A percentile compares a stretch with the other conserved stretches of the same genome.
phyloP scores from a whole-genome alignment of 352 stramenopile species.

The Phytopythium cucurbitacearum region DNA sequence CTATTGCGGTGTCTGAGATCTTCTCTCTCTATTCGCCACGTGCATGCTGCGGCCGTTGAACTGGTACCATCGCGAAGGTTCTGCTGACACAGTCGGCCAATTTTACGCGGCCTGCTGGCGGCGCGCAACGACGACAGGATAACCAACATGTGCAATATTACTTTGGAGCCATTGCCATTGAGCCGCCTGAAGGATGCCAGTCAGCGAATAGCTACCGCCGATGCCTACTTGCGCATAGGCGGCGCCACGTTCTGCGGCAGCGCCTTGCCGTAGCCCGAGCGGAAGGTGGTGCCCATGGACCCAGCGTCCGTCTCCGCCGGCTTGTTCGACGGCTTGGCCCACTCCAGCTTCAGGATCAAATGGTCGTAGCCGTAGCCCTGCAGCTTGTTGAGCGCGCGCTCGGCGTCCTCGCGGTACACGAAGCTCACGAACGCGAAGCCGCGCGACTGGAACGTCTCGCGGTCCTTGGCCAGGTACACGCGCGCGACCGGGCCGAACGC shows the following conservation, averaged over 20 bases:
- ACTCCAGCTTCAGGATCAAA: slow-evolving; percentile 99
- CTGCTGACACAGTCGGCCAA: too few relatives aligned
- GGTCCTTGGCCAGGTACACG: slow-evolving; percentile 98
- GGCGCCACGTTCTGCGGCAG: slow-evolving; percentile 82
- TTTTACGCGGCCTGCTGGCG: too few relatives aligned
- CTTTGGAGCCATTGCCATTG: background rate
- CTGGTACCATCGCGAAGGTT: too few relatives aligned
- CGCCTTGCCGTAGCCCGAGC: slow-evolving; percentile 86
- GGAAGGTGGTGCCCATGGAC: slow-evolving; percentile 85
- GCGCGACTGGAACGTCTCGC: slow-evolving; percentile 95
- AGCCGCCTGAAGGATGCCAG: too few relatives aligned
- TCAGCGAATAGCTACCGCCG: too few relatives aligned
- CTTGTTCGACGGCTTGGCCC: slow-evolving; percentile 96
- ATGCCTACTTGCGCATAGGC: slow-evolving; percentile 66
- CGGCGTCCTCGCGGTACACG: slow-evolving; percentile 94
- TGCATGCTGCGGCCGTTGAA: too few relatives aligned
- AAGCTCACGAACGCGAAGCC: slow-evolving; percentile 99
- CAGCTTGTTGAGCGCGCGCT: slow-evolving; percentile 95
- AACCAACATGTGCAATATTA: background rate
- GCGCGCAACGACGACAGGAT: too few relatives aligned
- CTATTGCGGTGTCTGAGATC: too few relatives aligned
- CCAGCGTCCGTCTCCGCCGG: slow-evolving; percentile 61
- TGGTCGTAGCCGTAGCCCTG: slow-evolving; percentile 98
- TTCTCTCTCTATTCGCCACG: too few relatives aligned
- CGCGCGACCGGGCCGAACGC: slow-evolving; percentile 95